These are phyloP conservation scores for Yarrowia yakushimensis DNA, from an alignment of 805 yeast species.

Conservation along the genomic window DNA sequence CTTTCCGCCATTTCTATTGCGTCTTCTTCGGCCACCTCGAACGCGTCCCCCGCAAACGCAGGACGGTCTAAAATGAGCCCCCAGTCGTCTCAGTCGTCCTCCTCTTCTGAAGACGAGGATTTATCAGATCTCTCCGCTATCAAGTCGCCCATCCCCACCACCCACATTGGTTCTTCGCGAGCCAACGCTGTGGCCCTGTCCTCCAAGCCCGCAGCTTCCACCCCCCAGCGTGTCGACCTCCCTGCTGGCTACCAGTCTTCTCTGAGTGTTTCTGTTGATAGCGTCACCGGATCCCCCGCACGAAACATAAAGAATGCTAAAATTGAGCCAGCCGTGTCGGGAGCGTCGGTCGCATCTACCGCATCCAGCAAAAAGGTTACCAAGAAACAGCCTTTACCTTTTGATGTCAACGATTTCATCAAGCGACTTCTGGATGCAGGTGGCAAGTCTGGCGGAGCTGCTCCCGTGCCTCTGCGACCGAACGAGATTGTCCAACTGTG, in stretches of 20 bases:
- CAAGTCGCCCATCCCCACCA: conserved; percentile 19
- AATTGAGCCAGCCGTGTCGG: conserved; percentile 13
- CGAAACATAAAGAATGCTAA: conserved; percentile 17
- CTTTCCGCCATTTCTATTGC: conserved; percentile 14
- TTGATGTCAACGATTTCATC: conserved; percentile 72
- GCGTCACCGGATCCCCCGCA: conserved; percentile 21
- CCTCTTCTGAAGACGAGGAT: background rate
- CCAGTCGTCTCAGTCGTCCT: conserved; percentile 19
- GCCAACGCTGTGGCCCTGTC: conserved; percentile 19
- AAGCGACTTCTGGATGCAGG: conserved; percentile 87
- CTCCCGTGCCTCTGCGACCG: conserved; percentile 50
- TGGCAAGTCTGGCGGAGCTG: conserved; percentile 45
- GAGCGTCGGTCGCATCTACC: conserved; percentile 1
- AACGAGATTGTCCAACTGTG: conserved; percentile 79
- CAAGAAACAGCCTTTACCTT: conserved; percentile 19
- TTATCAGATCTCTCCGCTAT: conserved; percentile 1
- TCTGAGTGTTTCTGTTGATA: conserved; percentile 9
- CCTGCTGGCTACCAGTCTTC: conserved; percentile 22
- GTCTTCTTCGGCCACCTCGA: conserved; percentile 15
- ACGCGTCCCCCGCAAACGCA: conserved; percentile 18
- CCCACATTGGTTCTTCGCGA: background rate
- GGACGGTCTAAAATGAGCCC: conserved; percentile 16
- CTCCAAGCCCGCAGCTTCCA: background rate
- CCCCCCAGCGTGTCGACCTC: conserved; percentile 21
- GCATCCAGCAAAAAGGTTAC: background rate